These are phyloP conservation scores for Zea mays DNA, from an alignment of 176 grass and related monocot species.

Conservation along the genomic window Zm-B73-REFERENCE-NAM-5.0 NC_050103.1:167852001-167852500, in stretches of 20 bases:
- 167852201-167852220: too few species aligned
- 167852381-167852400: background rate
- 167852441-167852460: slow-evolving; percentile 20
- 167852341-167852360: background rate
- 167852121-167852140: background rate
- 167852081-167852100: background rate
- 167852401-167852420: slow-evolving; percentile 27
- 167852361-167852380: too few species aligned
- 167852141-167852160: background rate
- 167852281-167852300: background rate
- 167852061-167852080: slow-evolving; percentile 6
- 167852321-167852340: background rate
- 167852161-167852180: background rate
- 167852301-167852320: background rate
- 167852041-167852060: background rate
- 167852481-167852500: background rate
- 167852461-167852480: background rate
- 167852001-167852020: slow-evolving; percentile 14
- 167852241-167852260: too few species aligned
- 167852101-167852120: slow-evolving; percentile 16
- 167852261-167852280: slow-evolving; percentile 24
- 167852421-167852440: slow-evolving; percentile 53
- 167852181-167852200: too few species aligned
- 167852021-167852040: background rate
- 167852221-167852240: too few species aligned